Evolutionary conservation across 2,329 filamentous ascomycete genomes (phyloP), one percentile per base, ranked within the genome.

Genomic region (Aureobasidium sp.): DNA sequence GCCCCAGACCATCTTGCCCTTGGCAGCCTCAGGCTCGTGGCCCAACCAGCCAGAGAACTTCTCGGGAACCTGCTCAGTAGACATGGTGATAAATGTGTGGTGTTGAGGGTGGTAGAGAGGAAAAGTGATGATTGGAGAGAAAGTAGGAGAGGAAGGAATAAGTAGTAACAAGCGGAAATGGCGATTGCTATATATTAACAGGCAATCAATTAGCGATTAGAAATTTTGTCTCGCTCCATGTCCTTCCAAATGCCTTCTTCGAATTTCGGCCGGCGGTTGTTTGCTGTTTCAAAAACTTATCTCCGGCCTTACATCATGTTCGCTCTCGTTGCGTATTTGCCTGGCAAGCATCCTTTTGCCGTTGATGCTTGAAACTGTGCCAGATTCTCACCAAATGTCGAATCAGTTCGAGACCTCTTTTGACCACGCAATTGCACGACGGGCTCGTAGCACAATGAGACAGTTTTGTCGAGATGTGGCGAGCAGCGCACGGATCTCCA

Each of bases 41-140:
- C 78, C 81, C 65, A 83, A 73, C 81, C 81, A 84, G 67, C 81
- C 81, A 68, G 81, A 75, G 68, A 84, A 84, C 60, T 77, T 78
- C 70, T 79, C 78, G 64, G 51, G 51, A 8, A 55, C 17, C 21
- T 55, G 51, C 38, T 78, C 72, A 60, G 71, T 68, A 60, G 61
- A 60, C 65, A 66, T 66, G 11, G 21, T 65, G 63, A 46, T 35
- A 11, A n/a, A 38, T 43, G 38, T 43, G 51, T 43, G 50, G 29
- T 42, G 51, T 17, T 31, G 27, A 19, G 19, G 25, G 25, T 19
- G n/a, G 19, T 33, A 17, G n/a, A 46, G 29, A 46, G 53, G 29
- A n/a, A 45, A 13, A 25, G 37, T 17, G 37, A 17, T 55, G 15
- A 19, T 19, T 17, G n/a, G 13, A n/a, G 54, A 35, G 15, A 13